Conservation (phyloP, 1,139 yeast genomes). For the Neolecta irregularis region DNA sequence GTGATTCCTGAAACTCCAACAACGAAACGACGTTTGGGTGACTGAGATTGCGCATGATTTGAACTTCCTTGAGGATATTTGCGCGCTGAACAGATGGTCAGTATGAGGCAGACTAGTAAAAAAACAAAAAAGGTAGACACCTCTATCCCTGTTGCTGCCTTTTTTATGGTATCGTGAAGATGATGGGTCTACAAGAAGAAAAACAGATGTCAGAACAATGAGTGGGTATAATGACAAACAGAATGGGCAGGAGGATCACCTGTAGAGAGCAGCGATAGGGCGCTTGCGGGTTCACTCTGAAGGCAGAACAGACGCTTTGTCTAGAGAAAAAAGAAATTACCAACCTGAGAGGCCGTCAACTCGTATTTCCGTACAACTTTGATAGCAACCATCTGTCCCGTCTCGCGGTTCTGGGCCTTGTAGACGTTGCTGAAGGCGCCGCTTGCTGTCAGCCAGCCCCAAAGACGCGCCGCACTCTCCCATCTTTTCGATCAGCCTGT, state of each 20-base stretch:
- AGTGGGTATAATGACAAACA: no score
- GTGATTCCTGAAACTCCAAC: slow-evolving; percentile 49
- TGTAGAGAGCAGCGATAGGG: no score
- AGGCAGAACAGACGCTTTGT: no score
- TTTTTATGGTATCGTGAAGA: not conserved
- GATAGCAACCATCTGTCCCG: slow-evolving; percentile 52
- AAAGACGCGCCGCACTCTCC: slow-evolving; percentile 24
- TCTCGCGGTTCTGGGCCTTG: slow-evolving; percentile 41
- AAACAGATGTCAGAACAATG: slow-evolving; percentile 3
- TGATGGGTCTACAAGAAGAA: slow-evolving; percentile 9
- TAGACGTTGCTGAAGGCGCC: slow-evolving; percentile 88
- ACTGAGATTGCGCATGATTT: slow-evolving; percentile 56
- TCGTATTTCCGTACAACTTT: slow-evolving; percentile 67
- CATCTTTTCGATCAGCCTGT: slow-evolving; percentile 31
- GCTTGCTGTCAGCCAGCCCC: slow-evolving; percentile 32
- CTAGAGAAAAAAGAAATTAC: no score
- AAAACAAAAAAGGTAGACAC: slow-evolving; percentile 1
- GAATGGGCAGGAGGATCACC: no score
- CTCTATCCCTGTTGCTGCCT: not conserved
- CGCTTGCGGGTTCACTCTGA: no score
- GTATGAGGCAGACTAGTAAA: not conserved
- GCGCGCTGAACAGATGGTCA: slow-evolving; percentile 32
- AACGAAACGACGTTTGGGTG: slow-evolving; percentile 64
- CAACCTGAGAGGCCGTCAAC: slow-evolving; percentile 31
- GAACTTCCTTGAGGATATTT: slow-evolving; percentile 66